Conservation (phyloP, 2,329 filamentous ascomycete species). For the Davidsoniella eucalypti region DNA sequence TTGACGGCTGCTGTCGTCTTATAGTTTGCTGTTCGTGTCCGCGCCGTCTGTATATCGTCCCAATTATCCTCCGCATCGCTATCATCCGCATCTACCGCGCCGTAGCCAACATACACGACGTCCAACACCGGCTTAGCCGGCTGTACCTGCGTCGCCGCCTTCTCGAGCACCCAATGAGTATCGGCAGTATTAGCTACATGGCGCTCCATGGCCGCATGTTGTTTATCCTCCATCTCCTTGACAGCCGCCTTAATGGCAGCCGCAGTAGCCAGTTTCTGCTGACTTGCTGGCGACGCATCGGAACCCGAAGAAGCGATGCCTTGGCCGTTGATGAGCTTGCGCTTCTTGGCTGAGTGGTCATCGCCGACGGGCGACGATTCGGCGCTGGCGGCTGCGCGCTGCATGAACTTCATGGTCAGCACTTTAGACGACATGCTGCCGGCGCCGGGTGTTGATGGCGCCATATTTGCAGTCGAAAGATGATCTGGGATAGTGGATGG, state of each 20-base stretch:
- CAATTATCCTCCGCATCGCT: constrained; percentile 19
- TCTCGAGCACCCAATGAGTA: constrained; percentile 58
- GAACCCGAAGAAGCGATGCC: constrained; percentile 19
- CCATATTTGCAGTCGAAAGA: constrained; percentile 19
- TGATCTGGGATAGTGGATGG: not conserved
- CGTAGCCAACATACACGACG: constrained; percentile 43
- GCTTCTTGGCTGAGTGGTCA: constrained; percentile 43
- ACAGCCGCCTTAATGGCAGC: constrained; percentile 46
- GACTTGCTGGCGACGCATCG: constrained; percentile 16
- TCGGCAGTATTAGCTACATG: constrained; percentile 48
- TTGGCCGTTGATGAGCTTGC: constrained; percentile 26
- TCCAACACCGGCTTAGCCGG: constrained; percentile 27
- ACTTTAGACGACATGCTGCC: constrained; percentile 67
- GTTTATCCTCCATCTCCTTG: constrained; percentile 49
- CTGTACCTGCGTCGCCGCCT: constrained; percentile 20
- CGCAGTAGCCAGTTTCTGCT: constrained; percentile 16
- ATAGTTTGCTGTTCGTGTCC: constrained; percentile 21
- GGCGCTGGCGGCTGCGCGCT: constrained; percentile 49
- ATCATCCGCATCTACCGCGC: constrained; percentile 28
- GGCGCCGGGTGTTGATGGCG: constrained; percentile 36
- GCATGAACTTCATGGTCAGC: constrained; percentile 96
- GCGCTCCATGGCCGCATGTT: constrained; percentile 42
- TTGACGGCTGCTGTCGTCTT: constrained; percentile 15
- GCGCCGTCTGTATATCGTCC: constrained; percentile 19
- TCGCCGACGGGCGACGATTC: constrained; percentile 28